Evolutionary conservation across 2,329 filamentous ascomycete genomes (phyloP), one percentile per base, ranked within the genome.

Genomic region (Arthrobotrys iridis): DNA sequence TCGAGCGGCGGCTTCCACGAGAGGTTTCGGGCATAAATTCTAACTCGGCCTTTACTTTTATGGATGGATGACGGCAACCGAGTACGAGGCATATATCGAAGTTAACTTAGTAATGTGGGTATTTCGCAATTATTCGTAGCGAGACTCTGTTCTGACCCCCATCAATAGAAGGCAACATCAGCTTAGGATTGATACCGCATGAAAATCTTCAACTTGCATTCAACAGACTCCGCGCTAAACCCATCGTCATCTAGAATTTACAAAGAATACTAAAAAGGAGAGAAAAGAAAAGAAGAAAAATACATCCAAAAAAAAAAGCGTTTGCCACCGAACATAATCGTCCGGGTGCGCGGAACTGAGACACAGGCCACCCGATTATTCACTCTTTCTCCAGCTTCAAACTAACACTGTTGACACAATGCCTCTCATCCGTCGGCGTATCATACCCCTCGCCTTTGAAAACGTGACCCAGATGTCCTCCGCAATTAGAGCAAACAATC

Each of bases 391-490:
- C 87, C 81, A 99, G 98, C 79, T 89, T 95, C 83, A 98, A 84
- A 81, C 92, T 96, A 62, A 98, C 84, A 80, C 92, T 95, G 82
- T 98, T 99, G 71, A 99, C 95, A 81, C 95, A 99, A 84, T 99
- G 95, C 76, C 95, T 87, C 88, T 99, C 95, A 82, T 99, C 91
- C 18, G 93, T 98, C 3, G 95, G 93, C 20, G 91, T 96, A 6
- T 86, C 80, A 80, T 90, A 94, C 18, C 91, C 90, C 83, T 96
- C 93, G 10, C 93, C 93, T 85, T 95, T 94, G 82, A 96, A 96
- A 13, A 96, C 92, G 85, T 96, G 93, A 24, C 93, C 93, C 74
- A 96, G 82, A 83, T 96, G 93, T 1, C 95, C 95, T 22, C 95
- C 96, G 81, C 95, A 99, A 82, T 96, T 97, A 77, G 88, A 88